Evolutionary conservation across 768 basidiomycete species (phyloP).

Genomic region (Pisolithus tinctorius): DNA sequence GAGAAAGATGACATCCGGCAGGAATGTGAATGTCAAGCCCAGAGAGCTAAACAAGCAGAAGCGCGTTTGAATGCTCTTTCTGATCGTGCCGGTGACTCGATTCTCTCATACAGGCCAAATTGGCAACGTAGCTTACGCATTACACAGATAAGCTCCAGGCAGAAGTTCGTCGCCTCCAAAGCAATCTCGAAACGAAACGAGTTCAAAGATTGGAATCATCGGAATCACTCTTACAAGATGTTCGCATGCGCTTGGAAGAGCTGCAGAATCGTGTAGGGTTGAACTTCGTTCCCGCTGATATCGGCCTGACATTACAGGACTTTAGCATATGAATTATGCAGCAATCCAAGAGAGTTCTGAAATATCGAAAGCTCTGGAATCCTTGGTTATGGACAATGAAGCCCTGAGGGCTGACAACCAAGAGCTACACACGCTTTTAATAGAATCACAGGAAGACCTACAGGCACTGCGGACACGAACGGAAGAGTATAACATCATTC

Average conservation of each 20-base stretch:
- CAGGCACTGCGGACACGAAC: constrained; percentile 64
- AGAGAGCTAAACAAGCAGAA: constrained; percentile 64
- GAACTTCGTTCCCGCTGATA: neutral
- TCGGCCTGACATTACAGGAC: constrained; percentile 12
- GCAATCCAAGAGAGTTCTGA: constrained; percentile 43
- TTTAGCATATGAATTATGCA: constrained; percentile 35
- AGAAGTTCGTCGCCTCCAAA: constrained; percentile 59
- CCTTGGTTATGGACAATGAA: constrained; percentile 84
- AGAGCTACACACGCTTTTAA: constrained; percentile 68
- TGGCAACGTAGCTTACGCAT: neutral
- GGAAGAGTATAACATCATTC: constrained; percentile 60
- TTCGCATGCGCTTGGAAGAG: constrained; percentile 54
- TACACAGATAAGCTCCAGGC: constrained; percentile 58
- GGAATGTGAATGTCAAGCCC: constrained; percentile 66
- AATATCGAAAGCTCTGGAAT: constrained; percentile 65
- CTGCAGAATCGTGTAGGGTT: constrained; percentile 50
- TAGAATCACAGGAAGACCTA: constrained; percentile 73
- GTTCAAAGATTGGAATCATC: constrained; percentile 56
- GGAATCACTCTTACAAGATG: constrained; percentile 60
- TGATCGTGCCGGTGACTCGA: constrained; percentile 53
- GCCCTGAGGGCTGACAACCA: constrained; percentile 72
- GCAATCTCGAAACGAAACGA: constrained; percentile 56
- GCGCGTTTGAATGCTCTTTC: constrained; percentile 54
- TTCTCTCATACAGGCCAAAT: neutral
- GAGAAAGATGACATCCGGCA: constrained; percentile 82